A percentile compares a stretch with the other conserved stretches of the same genome.
Evolutionary conservation across 495 filamentous ascomycete species (phyloP).

Genomic region (Peziza echinospora): DNA sequence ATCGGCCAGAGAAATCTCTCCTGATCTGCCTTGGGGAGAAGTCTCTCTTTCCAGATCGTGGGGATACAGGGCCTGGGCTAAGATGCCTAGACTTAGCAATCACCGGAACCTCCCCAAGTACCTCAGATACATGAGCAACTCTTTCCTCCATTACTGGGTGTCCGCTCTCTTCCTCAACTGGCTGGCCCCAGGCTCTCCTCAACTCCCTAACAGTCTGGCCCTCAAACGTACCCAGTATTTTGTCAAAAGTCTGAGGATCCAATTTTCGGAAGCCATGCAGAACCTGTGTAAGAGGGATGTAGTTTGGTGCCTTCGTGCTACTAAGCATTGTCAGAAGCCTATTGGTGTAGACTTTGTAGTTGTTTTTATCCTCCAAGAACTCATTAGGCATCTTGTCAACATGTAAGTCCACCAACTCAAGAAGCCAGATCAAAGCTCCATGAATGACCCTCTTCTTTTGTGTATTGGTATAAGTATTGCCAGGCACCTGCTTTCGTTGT

Average conservation of each 20-base stretch:
- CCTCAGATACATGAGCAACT: slow-evolving; percentile 19
- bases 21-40: slow-evolving; percentile 30
- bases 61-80: slow-evolving; percentile 26
- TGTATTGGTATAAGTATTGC: slow-evolving; percentile 13
- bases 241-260: slow-evolving; percentile 12
- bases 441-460: slow-evolving; percentile 18
- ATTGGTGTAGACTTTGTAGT: slow-evolving; percentile 16
- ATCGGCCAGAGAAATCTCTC: slow-evolving; percentile 12
- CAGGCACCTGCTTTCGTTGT: slow-evolving; percentile 15
- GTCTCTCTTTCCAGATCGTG: slow-evolving; percentile 28
- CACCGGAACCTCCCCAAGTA: slow-evolving; percentile 16
- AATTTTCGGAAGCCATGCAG: slow-evolving; percentile 14
- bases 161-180: slow-evolving; percentile 14
- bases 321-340: slow-evolving; percentile 17
- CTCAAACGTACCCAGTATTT: slow-evolving; percentile 18
- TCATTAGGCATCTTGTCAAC: slow-evolving; percentile 12
- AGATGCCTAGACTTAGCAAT: slow-evolving; percentile 7
- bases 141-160: slow-evolving; percentile 15
- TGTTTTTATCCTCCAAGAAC: slow-evolving; percentile 14
- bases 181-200: slow-evolving; percentile 16
- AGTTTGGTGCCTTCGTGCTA: slow-evolving; percentile 15
- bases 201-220: slow-evolving; percentile 13
- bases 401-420: slow-evolving; percentile 16
- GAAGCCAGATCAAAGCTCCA: slow-evolving; percentile 17
- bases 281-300: slow-evolving; percentile 8